Percentiles rank a stretch among this genome's conserved stretches.
These are phyloP conservation scores for Allantophomopsis lycopodina DNA, from an alignment of 2,329 filamentous ascomycete genomes.

Conservation along the genomic window DNA sequence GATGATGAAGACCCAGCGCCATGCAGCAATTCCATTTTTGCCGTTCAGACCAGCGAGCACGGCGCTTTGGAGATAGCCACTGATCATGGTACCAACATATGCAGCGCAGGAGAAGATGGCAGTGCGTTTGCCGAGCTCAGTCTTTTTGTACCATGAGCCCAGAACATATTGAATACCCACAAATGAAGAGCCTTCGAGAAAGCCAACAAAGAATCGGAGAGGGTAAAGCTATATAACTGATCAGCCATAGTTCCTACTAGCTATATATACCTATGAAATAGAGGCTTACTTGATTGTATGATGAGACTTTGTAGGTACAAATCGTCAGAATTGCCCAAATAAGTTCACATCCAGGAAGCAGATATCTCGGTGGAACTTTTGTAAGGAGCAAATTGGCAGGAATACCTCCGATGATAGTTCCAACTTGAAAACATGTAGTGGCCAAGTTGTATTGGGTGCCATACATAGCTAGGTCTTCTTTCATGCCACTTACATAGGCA, in stretches of 20 bases:
- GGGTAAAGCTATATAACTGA: conserved; percentile 16
- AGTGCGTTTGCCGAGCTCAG: conserved; percentile 39
- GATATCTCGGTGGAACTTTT: conserved; percentile 10
- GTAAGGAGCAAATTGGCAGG: conserved; percentile 11
- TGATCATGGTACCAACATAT: conserved; percentile 42
- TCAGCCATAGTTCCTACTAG: conserved; percentile 13
- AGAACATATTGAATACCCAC: conserved; percentile 39
- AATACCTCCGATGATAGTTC: conserved; percentile 11
- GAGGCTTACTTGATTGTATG: conserved; percentile 9
- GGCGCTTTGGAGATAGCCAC: conserved; percentile 39
- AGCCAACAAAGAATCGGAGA: conserved; percentile 36
- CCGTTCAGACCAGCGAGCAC: conserved; percentile 9
- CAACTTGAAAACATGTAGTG: conserved; percentile 35
- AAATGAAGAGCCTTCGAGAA: conserved; percentile 39
- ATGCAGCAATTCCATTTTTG: conserved; percentile 27
- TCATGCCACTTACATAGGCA: conserved; percentile 13
- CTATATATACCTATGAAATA: too few relatives aligned
- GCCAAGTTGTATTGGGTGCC: conserved; percentile 40
- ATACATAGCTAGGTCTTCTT: conserved; percentile 28
- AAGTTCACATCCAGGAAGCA: conserved; percentile 9
- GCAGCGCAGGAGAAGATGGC: conserved; percentile 26
- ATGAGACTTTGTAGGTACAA: conserved; percentile 12
- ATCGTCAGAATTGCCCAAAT: conserved; percentile 13
- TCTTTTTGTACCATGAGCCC: conserved; percentile 41
- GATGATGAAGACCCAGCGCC: conserved; percentile 33